phyloP scores from a whole-genome alignment of 352 stramenopile species.

The Phytophthora boehmeriae region DNA sequence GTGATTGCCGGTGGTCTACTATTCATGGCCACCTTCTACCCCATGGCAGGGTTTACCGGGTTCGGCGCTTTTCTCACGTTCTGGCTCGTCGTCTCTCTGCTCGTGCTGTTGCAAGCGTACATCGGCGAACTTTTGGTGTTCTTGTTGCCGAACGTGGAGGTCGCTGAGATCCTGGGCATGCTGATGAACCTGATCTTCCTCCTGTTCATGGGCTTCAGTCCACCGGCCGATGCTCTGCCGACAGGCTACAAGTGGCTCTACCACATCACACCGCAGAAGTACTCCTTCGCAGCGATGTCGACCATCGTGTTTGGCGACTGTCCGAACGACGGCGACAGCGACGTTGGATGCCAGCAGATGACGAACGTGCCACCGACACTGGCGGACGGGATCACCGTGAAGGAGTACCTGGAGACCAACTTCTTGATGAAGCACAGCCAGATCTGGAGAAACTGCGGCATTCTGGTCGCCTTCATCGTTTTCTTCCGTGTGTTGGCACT shows the following conservation, averaged over 20 bases:
- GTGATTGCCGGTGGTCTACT: constrained; percentile 22
- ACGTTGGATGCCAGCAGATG: constrained; percentile 38
- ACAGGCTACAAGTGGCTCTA: constrained; percentile 25
- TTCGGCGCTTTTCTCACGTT: constrained; percentile 16
- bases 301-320: constrained; percentile 24
- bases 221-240: constrained; percentile 13
- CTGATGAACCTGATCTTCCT: constrained; percentile 26
- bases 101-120: constrained; percentile 26
- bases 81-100: constrained; percentile 21
- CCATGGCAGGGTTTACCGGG: constrained; percentile 29
- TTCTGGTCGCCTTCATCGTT: constrained; percentile 36
- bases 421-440: constrained; percentile 47
- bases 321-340: constrained; percentile 22
- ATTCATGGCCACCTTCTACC: constrained; percentile 20
- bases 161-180: constrained; percentile 49
- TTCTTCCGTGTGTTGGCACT: constrained; percentile 25
- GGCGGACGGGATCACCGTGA: constrained; percentile 30
- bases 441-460: constrained; percentile 28
- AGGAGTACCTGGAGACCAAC: constrained; percentile 33
- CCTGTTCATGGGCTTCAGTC: constrained; percentile 28
- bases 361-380: constrained; percentile 33
- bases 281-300: constrained; percentile 8
- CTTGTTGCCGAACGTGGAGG: constrained; percentile 34
- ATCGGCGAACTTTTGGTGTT: constrained; percentile 35
- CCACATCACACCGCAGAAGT: constrained; percentile 23